A percentile compares a stretch with the other conserved stretches of the same genome.
Evolutionary conservation across 2,329 filamentous ascomycete genomes (phyloP).

Genomic region (Cordyceps pruinosa): DNA sequence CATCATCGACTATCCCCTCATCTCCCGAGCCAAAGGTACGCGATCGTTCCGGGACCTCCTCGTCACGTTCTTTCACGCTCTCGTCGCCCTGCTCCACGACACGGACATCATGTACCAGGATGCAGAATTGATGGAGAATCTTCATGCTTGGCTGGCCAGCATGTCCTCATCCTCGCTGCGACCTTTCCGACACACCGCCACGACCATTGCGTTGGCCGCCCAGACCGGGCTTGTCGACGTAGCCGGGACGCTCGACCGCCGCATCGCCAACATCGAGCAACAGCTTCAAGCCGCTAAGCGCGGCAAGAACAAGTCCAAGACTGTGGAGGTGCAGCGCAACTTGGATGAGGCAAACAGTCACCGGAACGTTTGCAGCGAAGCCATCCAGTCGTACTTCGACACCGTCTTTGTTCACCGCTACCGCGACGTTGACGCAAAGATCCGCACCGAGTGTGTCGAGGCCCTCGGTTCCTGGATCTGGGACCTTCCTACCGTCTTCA

Average conservation of each 20-base stretch:
- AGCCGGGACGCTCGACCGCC: constrained; percentile 62
- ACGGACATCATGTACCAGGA: constrained; percentile 77
- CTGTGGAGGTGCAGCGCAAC: constrained; percentile 65
- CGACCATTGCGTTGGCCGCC: constrained; percentile 73
- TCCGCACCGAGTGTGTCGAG: constrained; percentile 80
- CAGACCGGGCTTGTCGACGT: constrained; percentile 70
- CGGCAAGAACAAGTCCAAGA: constrained; percentile 69
- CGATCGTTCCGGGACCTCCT: constrained; percentile 72
- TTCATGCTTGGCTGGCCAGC: constrained; percentile 81
- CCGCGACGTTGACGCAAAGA: constrained; percentile 83
- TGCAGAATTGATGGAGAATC: constrained; percentile 72
- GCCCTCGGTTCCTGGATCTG: constrained; percentile 86
- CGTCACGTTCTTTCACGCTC: constrained; percentile 67
- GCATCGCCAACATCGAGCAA: constrained; percentile 68
- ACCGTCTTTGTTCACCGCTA: constrained; percentile 93
- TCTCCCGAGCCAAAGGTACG: constrained; percentile 70
- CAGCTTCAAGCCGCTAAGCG: constrained; percentile 71
- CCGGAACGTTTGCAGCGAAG: constrained; percentile 60
- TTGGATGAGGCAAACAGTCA: constrained; percentile 64
- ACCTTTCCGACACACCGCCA: constrained; percentile 90
- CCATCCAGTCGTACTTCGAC: constrained; percentile 82
- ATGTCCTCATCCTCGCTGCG: constrained; percentile 85
- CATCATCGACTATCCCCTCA: constrained; percentile 85
- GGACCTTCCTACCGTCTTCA: constrained; percentile 76
- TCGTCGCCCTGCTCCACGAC: constrained; percentile 73